Evolutionary conservation across 805 yeast genomes (phyloP), one percentile per base, ranked within the genome.

Genomic region (Candida suzukii): DNA sequence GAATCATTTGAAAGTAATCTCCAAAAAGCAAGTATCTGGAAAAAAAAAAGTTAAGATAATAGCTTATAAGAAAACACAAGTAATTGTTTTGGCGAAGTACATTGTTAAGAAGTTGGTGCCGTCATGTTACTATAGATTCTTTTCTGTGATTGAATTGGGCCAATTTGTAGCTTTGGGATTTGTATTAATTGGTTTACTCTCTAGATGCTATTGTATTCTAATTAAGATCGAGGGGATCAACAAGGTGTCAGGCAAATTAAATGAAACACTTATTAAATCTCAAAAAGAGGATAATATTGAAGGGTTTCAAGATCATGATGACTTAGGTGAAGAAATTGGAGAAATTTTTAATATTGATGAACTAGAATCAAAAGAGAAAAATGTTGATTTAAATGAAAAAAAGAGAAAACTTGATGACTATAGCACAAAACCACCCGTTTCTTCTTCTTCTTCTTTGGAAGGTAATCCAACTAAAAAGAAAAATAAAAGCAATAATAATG

Each of bases 121-220:
- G 7, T 61, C 63, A 25, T 74, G 82, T 24, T 81, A 74, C 57
- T 71, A 74, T 43, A 72, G 74, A 12, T 83, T 85, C 52, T 80
- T 82, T 57, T 73, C 80, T 1, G 71, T 88, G 1, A 67, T 88
- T 8, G 79, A 83, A 1, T 68, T 80, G 44, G 95, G 90, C 0
- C 95, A 88, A 53, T 88, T 83, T 52, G 69, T 86, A 7, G 73
- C 80, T 2, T 56, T 88, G 12, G 95, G 95, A 2, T 70, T 88
- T 46, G 75, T 83, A 0, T 58, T 87, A 31, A 52, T 86, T 3
- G 95, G 84, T 0, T 40, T 65, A 17, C 49, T 77, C 30, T 71
- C 83, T 2, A 67, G 71, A 40, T 50, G 84, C 10, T 57, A 67
- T 33, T 27, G 42, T 4, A 30, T 56, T 4, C 34, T 56, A 30